Percentiles rank a stretch among this genome's conserved stretches.
Evolutionary conservation across 169 alveolate genomes (phyloP).

Genomic region (Plasmodium fragile): DNA sequence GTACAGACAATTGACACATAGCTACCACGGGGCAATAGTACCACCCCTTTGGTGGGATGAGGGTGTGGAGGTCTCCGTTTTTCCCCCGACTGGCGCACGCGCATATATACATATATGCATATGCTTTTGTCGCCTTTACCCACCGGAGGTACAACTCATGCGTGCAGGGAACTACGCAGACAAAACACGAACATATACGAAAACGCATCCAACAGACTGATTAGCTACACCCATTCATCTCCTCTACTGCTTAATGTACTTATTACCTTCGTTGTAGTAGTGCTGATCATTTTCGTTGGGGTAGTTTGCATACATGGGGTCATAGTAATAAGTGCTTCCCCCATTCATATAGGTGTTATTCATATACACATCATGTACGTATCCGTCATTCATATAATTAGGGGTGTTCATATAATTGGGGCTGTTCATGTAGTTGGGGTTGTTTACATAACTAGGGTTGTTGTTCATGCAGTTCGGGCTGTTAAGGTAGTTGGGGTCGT

Average conservation of each 20-base stretch:
- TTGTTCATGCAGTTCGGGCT: conserved; percentile 16
- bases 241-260: conserved; percentile 5
- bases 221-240: neutral
- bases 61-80: neutral
- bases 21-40: neutral
- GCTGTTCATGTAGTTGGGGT: conserved; percentile 5
- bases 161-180: neutral
- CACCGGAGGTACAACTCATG: neutral
- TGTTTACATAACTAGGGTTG: neutral
- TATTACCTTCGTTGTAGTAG: conserved; percentile 15
- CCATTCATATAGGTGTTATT: conserved; percentile 56
- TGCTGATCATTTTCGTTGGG: conserved; percentile 25
- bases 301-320: conserved; percentile 11
- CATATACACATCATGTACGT: conserved; percentile 12
- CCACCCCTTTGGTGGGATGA: neutral
- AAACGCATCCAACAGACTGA: neutral
- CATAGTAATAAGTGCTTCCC: conserved; percentile 45
- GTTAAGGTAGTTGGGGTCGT: neutral
- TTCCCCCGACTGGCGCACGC: neutral
- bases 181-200: neutral
- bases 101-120: neutral
- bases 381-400: conserved; percentile 18
- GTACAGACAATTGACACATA: neutral
- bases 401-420: conserved; percentile 7
- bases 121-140: neutral